Base-by-base conservation (phyloP, 2,329 filamentous ascomycete genomes). In the Stylonectria norvegica region DNA sequence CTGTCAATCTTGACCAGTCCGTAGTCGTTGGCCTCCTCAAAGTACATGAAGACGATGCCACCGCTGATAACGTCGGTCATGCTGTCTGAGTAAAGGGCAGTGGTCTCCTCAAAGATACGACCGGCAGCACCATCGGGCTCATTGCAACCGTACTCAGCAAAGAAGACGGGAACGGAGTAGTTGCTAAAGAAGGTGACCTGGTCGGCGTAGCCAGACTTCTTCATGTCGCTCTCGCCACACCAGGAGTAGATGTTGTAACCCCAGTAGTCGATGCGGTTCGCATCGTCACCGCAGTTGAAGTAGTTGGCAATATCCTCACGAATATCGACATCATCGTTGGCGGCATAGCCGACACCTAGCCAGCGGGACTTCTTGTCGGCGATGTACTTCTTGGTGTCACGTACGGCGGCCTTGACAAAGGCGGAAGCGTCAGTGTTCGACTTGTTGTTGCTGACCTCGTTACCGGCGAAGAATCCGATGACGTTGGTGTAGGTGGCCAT, bases 181-280 rank as follows among this genome's bases (percentile, higher is more conserved):
- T 84, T 80, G 44, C 74, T 66, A 73, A 96, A 98, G 70, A 96
- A 91, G 52, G 87, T 67, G 55, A 89, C 89, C 64, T 91, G 86
- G 41, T 81, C 76, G 50, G 84, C 75, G 70, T 90, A 98, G 39
- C 89, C 88, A 4, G 93, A 96, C 44, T 75, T 62, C 23, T 73
- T 61, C 71, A 85, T 93, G 58, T 73, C 80, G 60, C 87, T 95
- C 55, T 90, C 67, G 55, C 91, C 93, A 65, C 93, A 98, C 93
- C 93, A 98, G 38, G 90, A 95, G 78, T 98, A 98, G 71, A 97
- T 95, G 77, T 98, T 98, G 84, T 97, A 97, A 44, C 93, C 93
- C 87, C 90, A 98, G 76, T 94, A 97, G 69, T 98, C 93, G 52
- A 97, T 95, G 46, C 85, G 60, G 7, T 73, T 70, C 22, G 73